Conservation (phyloP, 1,284 basidiomycete species). For the Fomitiporia mediterranea region DNA sequence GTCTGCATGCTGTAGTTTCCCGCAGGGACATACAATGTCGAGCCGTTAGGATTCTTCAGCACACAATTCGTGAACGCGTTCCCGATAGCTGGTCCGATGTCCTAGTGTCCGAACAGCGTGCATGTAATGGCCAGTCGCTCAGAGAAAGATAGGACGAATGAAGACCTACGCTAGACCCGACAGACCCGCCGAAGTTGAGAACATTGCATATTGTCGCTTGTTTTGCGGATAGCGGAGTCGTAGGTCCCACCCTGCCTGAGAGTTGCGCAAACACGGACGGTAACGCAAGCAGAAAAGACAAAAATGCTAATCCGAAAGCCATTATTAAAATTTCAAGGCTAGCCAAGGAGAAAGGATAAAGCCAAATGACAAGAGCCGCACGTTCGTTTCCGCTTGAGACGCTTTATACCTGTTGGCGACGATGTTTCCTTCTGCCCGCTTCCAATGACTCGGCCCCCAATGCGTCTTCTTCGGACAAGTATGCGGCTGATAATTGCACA, state of each 20-base stretch:
- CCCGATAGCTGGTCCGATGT: conserved; percentile 34
- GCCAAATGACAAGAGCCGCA: no score
- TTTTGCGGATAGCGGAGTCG: conserved; percentile 27
- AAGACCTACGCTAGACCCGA: conserved; percentile 27
- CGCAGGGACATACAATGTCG: conserved; percentile 24
- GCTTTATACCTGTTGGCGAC: no score
- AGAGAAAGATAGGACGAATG: no score
- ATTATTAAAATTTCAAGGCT: no score
- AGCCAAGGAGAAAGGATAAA: no score
- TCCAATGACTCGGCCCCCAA: no score
- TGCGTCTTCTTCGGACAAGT: no score
- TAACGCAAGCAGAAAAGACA: conserved; percentile 2
- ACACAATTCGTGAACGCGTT: conserved; percentile 30
- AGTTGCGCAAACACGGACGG: conserved; percentile 25
- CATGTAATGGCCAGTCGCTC: not conserved
- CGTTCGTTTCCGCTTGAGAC: no score
- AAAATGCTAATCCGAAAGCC: conserved; percentile 9
- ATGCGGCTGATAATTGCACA: no score
- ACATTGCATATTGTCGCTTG: conserved; percentile 31
- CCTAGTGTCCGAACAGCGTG: conserved; percentile 14
- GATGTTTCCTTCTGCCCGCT: no score
- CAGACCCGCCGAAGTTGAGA: conserved; percentile 29
- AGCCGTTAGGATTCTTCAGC: conserved; percentile 20
- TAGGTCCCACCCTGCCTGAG: conserved; percentile 30
- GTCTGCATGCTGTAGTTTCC: conserved; percentile 26